Evolutionary conservation across 2,329 filamentous ascomycete genomes (phyloP).

Genomic region (Incumbomyces delicatus): DNA sequence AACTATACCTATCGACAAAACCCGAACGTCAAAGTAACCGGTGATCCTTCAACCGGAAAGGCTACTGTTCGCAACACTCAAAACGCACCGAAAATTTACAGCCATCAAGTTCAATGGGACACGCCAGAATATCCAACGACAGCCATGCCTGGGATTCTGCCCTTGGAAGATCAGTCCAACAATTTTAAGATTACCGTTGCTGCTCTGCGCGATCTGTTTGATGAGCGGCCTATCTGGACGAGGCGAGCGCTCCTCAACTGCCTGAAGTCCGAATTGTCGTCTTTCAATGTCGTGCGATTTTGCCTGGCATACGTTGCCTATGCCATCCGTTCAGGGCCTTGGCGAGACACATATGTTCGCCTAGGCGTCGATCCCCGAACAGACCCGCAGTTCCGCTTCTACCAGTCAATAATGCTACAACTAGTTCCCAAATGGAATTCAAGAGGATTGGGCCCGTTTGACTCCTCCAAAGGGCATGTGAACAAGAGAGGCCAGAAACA

Average conservation of each 20-base stretch:
- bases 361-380: constrained; percentile 79
- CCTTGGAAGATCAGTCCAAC: constrained; percentile 22
- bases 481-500: constrained; percentile 12
- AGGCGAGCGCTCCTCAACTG: constrained; percentile 70
- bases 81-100: constrained; percentile 50
- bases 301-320: constrained; percentile 80
- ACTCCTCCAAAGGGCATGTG: constrained; percentile 4
- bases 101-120: constrained; percentile 51
- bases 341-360: constrained; percentile 75
- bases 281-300: constrained; percentile 53
- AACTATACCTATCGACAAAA: constrained; percentile 67
- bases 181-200: constrained; percentile 55
- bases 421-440: constrained; percentile 37
- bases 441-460: constrained; percentile 10
- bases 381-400: constrained; percentile 65
- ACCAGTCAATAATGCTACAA: constrained; percentile 85
- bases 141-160: constrained; percentile 9
- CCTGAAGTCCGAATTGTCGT: constrained; percentile 41
- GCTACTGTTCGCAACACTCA: constrained; percentile 47
- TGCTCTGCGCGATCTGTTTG: constrained; percentile 56
- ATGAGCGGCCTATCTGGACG: constrained; percentile 74
- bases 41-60: constrained; percentile 49
- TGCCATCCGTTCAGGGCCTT: constrained; percentile 85
- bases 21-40: constrained; percentile 56
- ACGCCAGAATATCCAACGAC: constrained; percentile 50